Percentiles rank a stretch among this genome's conserved stretches.
phyloP scores from a whole-genome alignment of 2,329 filamentous ascomycete genomes.

The Trichophyton equinum region DNA sequence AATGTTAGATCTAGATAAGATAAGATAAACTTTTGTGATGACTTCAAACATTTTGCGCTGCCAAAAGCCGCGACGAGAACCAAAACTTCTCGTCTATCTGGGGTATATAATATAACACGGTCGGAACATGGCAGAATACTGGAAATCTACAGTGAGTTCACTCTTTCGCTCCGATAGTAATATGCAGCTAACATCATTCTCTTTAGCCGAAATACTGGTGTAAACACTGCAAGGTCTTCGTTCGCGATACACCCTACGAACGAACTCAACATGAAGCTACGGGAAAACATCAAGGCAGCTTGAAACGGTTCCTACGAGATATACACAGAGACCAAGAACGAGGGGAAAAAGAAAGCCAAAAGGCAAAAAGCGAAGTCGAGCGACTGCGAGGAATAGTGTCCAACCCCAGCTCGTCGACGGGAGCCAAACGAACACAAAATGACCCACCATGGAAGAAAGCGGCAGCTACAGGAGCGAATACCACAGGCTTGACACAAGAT shows the following conservation, averaged over 20 bases:
- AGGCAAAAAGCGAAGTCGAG: conserved; percentile 72
- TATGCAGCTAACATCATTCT: neutral
- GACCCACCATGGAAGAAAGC: conserved; percentile 21
- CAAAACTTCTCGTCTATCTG: neutral
- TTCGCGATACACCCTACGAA: conserved; percentile 86
- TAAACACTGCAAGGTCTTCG: conserved; percentile 84
- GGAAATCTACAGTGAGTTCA: conserved; percentile 70
- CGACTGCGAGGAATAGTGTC: conserved; percentile 66
- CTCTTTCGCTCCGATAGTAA: neutral
- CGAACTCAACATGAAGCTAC: conserved; percentile 81
- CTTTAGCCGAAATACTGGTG: conserved; percentile 80
- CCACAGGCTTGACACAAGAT: conserved; percentile 43
- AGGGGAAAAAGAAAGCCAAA: conserved; percentile 67
- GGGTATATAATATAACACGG: neutral
- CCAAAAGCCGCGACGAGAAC: neutral
- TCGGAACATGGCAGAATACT: conserved; percentile 76
- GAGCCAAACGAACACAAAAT: conserved; percentile 12
- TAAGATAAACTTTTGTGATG: neutral
- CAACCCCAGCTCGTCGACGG: conserved; percentile 24
- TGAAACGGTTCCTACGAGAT: conserved; percentile 82
- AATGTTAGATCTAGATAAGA: neutral
- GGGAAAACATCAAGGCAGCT: conserved; percentile 65
- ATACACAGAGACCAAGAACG: conserved; percentile 75
- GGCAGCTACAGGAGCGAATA: conserved; percentile 17
- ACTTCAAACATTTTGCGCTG: neutral